These are phyloP conservation scores for Keqinozyma sinolaborantium DNA, from an alignment of 1,139 yeast species.

Conservation along the genomic window DNA sequence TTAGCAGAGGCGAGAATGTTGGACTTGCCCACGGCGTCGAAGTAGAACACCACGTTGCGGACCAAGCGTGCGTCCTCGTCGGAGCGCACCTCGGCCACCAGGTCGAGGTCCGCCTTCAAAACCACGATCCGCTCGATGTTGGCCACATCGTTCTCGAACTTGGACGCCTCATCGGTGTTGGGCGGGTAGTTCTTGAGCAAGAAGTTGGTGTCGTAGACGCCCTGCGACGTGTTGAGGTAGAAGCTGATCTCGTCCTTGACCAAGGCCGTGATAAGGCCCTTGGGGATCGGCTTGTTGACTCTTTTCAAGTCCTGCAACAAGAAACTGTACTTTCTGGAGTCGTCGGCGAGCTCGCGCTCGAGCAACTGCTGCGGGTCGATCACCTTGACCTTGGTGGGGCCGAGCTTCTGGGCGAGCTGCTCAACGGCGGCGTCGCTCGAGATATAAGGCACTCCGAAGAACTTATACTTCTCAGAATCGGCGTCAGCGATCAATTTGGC, in stretches of 20 bases:
- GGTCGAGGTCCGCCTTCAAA: conserved; percentile 25
- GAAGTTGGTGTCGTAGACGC: conserved; percentile 42
- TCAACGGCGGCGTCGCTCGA: conserved; percentile 18
- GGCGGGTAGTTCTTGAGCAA: conserved; percentile 55
- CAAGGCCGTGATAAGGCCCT: conserved; percentile 57
- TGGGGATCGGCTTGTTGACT: conserved; percentile 41
- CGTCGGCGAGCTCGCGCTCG: conserved; percentile 38
- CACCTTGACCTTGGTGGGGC: conserved; percentile 37
- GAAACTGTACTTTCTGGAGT: conserved; percentile 36
- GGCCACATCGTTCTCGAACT: conserved; percentile 55
- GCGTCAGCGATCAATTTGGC: conserved; percentile 35
- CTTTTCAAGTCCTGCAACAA: conserved; percentile 39
- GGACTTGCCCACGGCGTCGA: conserved; percentile 53
- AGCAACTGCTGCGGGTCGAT: conserved; percentile 46
- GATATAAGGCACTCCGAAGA: conserved; percentile 44
- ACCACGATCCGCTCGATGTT: conserved; percentile 41
- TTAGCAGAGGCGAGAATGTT: conserved; percentile 16
- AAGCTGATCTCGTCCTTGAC: conserved; percentile 44
- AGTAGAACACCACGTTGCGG: conserved; percentile 51
- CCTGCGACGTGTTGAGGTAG: conserved; percentile 37
- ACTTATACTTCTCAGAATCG: conserved; percentile 26
- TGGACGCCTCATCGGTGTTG: conserved; percentile 58
- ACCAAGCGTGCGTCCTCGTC: conserved; percentile 28
- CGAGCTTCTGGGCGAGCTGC: conserved; percentile 16
- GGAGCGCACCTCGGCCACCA: conserved; percentile 19